Base-by-base conservation (phyloP, 257 asterid species). In the Linaria vulgaris region DNA sequence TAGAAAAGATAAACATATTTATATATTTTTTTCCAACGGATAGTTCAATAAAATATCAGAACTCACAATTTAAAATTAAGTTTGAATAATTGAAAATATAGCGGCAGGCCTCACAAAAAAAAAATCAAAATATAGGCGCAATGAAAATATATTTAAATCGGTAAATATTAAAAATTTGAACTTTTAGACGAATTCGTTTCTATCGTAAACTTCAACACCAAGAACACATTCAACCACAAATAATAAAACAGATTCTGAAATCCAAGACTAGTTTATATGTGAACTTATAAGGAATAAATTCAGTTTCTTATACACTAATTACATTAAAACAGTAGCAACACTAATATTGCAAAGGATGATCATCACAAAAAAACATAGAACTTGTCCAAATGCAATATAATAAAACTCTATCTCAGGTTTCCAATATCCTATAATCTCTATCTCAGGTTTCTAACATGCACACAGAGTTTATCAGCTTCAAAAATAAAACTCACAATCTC, bases 351-450 rank as follows among this genome's bases (percentile, higher is more conserved):
- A 80, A 67, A 83, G 88, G 88, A 74, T 78, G 78, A 67, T 71
- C 22, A 59, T n/a, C n/a, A n/a, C n/a, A n/a, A 30, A 41, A 59
- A 59, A 75, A 78, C 74, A 76, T 76, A 81, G 45, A 68, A 55
- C 69, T 77, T 80, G 73, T 81, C 90, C 96, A 71, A 58, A 79
- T 79, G 90, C 90, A 88, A 85, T 79, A 72, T 71, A 39, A 37
- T 49, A 43, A 38, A 19, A 6, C 38, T 24, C 59, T 27, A 21
- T 45, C 19, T 59, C 9, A 31, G 9, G 20, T 48, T 27, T 46
- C 27, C 12, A 62, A 37, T 49, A 43, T 39, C 52, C 62, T 38
- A 47, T 27, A 38, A 19, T 10, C 38, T 24, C 59, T 27, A 21
- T 45, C 19, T 59, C 9, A 31, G 9, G 20, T 48, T 45, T 43